phyloP scores from a whole-genome alignment of 2,329 filamentous ascomycete genomes.

The Botrytis fabae region DNA sequence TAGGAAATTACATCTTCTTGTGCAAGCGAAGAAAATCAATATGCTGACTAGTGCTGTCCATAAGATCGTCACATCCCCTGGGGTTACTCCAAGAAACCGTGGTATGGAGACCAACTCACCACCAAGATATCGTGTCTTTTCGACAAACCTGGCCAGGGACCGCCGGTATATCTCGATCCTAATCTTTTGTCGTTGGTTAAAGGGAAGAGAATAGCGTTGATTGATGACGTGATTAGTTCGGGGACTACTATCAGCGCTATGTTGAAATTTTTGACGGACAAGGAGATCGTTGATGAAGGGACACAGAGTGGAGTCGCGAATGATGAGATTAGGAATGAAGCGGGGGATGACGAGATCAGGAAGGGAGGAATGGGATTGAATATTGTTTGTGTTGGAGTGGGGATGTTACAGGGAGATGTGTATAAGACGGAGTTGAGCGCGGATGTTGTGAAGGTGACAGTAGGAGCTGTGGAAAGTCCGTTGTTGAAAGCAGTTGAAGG shows the following conservation, averaged over 20 bases:
- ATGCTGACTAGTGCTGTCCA: neutral
- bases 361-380: neutral
- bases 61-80: constrained; percentile 9
- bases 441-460: neutral
- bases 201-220: constrained; percentile 10
- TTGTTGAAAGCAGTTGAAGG: neutral
- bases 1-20: no score
- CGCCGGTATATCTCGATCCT: constrained; percentile 4
- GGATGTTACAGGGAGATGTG: neutral
- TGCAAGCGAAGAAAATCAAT: neutral
- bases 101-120: neutral
- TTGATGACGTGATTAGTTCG: constrained; percentile 16
- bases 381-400: constrained; percentile 9
- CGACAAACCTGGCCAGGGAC: neutral
- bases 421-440: neutral
- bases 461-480: neutral
- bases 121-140: constrained; percentile 3
- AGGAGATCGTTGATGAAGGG: neutral
- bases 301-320: no score
- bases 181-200: constrained; percentile 7
- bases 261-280: neutral
- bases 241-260: neutral
- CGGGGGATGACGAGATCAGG: neutral
- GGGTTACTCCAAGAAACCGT: constrained; percentile 4
- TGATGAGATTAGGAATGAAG: neutral